phyloP scores from a whole-genome alignment of 2,329 filamentous ascomycete genomes.

The Aspergillus sp. region DNA sequence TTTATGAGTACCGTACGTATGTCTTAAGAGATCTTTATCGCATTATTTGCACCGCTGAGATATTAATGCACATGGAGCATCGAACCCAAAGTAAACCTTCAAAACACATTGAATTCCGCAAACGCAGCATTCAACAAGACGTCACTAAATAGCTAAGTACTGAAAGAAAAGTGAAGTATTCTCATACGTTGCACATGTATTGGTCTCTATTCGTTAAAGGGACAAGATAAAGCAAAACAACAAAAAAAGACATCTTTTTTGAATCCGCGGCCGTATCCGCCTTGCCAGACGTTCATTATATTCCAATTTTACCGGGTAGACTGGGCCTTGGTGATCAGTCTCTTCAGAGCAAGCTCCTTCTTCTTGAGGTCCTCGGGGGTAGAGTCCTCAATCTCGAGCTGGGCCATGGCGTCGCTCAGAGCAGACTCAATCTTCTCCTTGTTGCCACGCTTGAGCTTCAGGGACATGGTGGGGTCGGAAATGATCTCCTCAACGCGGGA shows the following conservation, averaged over 20 bases:
- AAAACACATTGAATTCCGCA: too few relatives aligned
- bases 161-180: not conserved
- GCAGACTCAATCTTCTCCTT: constrained; percentile 99
- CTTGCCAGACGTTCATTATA: not conserved
- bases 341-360: constrained; percentile 98
- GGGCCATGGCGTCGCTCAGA: constrained; percentile 94
- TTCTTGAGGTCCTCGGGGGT: constrained; percentile 95
- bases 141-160: too few relatives aligned
- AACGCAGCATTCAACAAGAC: too few relatives aligned
- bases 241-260: constrained; percentile 17
- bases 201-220: constrained; percentile 9
- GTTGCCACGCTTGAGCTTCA: constrained; percentile 98
- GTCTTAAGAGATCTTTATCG: too few relatives aligned
- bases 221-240: not conserved
- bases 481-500: constrained; percentile 98
- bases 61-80: too few relatives aligned
- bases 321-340: constrained; percentile 98
- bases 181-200: constrained; percentile 5
- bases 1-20: too few relatives aligned
- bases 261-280: not conserved
- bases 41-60: too few relatives aligned
- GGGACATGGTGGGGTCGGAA: constrained; percentile 89
- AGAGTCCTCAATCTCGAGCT: constrained; percentile 93
- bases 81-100: too few relatives aligned
- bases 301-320: constrained; percentile 69